Evolutionary conservation across 306 rosid genomes (phyloP), one percentile per base, ranked within the genome.

Genomic region (Mucuna pruriens): DNA sequence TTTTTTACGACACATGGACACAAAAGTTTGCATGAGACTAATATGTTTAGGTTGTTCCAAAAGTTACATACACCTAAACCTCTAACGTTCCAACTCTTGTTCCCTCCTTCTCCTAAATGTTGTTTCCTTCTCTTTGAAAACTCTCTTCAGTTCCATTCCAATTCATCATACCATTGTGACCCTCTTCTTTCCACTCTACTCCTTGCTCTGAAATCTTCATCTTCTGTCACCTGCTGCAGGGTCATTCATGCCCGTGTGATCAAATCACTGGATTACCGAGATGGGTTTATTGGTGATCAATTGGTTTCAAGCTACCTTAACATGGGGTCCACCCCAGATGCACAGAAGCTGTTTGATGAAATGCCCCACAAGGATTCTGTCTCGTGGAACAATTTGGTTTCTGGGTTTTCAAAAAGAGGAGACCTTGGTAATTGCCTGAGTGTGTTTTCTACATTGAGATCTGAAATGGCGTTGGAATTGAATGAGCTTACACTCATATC

Each of bases 271-370:
- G 51, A 82, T 83, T 93, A 83, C 45, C 76, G 88, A 75, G 89
- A 88, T 82, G 97, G 97, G 15, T 91, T 91, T 63, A 87, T 91
- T 38, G 97, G 96, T 15, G 97, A 93, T 78, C 97, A 90, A 70
- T 74, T 93, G 76, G 93, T 84, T 0, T n/a, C 92, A 0, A 9
- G 82, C 52, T 93, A 93, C 2, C 16, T 82, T 0, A 90, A 78
- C 57, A 61, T 84, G 90, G 94, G 97, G 16, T 57, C 75, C 46
- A 54, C 61, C 44, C 84, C 69, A 38, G 89, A 90, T 77, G 97
- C 97, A 61, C 80, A 77, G 61, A 85, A 82, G 38, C 16, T 93
- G 89, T 93, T 93, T 51, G 93, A 86, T 58, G 94, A 91, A 85
- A 81, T 90, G 82, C 90, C 91, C 22, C 49, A 85, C 9, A 93